Evolutionary conservation across 768 basidiomycete genomes (phyloP), one percentile per base, ranked within the genome.

Genomic region (Glaciozyma martinii): DNA sequence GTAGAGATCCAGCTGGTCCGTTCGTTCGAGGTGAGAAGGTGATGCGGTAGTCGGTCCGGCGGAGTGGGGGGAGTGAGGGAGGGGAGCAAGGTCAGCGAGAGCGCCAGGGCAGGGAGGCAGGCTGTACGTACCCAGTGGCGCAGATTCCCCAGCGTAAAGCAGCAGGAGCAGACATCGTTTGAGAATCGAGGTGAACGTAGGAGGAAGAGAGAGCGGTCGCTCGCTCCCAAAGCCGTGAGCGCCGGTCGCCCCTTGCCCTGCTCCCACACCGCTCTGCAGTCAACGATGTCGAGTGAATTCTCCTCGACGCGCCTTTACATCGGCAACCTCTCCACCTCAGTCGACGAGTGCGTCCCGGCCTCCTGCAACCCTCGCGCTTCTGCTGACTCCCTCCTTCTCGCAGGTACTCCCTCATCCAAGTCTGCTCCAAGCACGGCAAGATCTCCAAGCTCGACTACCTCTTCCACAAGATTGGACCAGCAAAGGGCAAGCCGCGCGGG

Each of bases 401-500:
- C 73, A 94, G 91, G 76, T 90, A 90, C 77, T 80, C 89, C 5
- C 81, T 99, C 21, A 82, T 98, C 27, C 89, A 93, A 76, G 77
- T 93, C 43, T 95, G 95, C 77, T 83, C 87, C 40, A 92, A 88
- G 77, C 92, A 86, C 75, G 95, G 95, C 61, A 91, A 90, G 77
- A 82, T 98, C 66, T 83, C 90, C 27, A 90, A 91, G 71, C 82
- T 97, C 59, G 95, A 99, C 77, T 97, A 85, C 76, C 81, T 97
- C 67, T 97, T 97, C 74, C 93, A 99, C 81, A 97, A 94, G 77
- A 80, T 87, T 0, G 95, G 94, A 0, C 81, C 85, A 18, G 77
- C 86, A 73, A 92, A 86, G 75, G 95, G 95, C 23, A 95, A 89
- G 75, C 93, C 95, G 1, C 81, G 93, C 18, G 94, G 95, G 8